Evolutionary conservation across 2,329 filamentous ascomycete genomes (phyloP).

Genomic region (Colletotrichum sp.): DNA sequence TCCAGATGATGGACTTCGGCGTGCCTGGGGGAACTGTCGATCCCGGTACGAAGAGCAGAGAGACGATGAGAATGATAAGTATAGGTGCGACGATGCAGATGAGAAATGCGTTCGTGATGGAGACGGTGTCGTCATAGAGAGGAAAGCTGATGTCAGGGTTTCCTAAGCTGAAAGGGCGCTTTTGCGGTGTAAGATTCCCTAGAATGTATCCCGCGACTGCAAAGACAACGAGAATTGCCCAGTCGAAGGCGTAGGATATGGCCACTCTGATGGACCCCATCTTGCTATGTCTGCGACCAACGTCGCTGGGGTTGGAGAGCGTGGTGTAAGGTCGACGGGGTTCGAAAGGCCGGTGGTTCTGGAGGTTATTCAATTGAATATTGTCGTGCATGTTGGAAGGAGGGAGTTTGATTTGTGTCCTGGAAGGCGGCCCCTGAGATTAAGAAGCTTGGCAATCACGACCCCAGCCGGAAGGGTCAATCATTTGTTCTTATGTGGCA

Average conservation of each 20-base stretch:
- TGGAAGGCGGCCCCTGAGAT: background rate
- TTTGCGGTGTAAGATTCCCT: conserved; percentile 57
- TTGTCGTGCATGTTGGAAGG: background rate
- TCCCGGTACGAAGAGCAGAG: conserved; percentile 68
- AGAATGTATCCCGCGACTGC: conserved; percentile 59
- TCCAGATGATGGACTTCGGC: conserved; percentile 66
- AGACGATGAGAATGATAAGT: conserved; percentile 65
- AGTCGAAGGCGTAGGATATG: conserved; percentile 68
- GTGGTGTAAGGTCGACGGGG: background rate
- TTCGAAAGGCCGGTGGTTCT: background rate
- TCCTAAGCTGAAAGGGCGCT: conserved; percentile 64
- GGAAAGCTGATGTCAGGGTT: conserved; percentile 76
- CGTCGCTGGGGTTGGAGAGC: background rate
- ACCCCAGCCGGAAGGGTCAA: background rate
- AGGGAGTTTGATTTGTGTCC: background rate
- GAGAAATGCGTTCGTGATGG: background rate
- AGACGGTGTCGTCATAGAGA: conserved; percentile 69
- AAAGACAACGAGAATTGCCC: conserved; percentile 34
- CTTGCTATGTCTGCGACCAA: background rate
- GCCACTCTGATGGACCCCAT: conserved; percentile 30
- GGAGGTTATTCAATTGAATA: background rate
- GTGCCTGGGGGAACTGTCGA: conserved; percentile 59
- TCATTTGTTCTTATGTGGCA: background rate
- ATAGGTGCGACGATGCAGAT: conserved; percentile 47
- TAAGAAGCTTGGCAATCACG: background rate